Conservation (phyloP, 2,329 filamentous ascomycete genomes). For the Paraconiothyrium brasiliense region DNA sequence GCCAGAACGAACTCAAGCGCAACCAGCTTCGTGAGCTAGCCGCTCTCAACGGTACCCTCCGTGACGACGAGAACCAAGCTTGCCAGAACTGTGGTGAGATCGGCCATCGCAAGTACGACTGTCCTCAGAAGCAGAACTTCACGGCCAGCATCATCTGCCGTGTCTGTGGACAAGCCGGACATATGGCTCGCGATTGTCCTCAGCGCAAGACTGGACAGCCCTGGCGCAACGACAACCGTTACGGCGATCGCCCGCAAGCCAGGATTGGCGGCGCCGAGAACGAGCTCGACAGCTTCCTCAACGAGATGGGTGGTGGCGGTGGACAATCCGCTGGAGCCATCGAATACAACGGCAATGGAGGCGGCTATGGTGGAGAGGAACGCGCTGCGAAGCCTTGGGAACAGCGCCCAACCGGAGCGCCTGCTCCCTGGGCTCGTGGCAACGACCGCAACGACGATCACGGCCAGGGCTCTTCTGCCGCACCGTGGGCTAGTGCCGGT, state of each 20-base stretch:
- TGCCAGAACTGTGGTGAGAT: slow-evolving; percentile 99
- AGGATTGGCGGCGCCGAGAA: slow-evolving; percentile 81
- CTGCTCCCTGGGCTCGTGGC: slow-evolving; percentile 75
- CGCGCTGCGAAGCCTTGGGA: slow-evolving; percentile 85
- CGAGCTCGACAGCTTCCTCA: slow-evolving; percentile 99
- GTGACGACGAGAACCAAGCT: slow-evolving; percentile 98
- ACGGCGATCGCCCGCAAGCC: slow-evolving; percentile 66
- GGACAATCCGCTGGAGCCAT: slow-evolving; percentile 78
- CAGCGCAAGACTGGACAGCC: slow-evolving; percentile 89
- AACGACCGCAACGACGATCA: slow-evolving; percentile 59
- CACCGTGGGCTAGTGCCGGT: slow-evolving; percentile 52
- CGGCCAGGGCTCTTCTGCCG: slow-evolving; percentile 50
- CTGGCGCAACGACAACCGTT: slow-evolving; percentile 82
- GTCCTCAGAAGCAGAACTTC: slow-evolving; percentile 95
- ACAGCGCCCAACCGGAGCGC: slow-evolving; percentile 81
- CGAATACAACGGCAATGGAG: slow-evolving; percentile 54
- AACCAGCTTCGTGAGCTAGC: slow-evolving; percentile 98
- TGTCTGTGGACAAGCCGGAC: slow-evolving; percentile 95
- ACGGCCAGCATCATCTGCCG: slow-evolving; percentile 99
- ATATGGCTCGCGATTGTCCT: slow-evolving; percentile 98
- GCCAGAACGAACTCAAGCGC: slow-evolving; percentile 97
- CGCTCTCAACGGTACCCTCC: slow-evolving; percentile 96
- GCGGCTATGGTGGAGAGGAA: slow-evolving; percentile 57
- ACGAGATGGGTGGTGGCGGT: slow-evolving; percentile 83
- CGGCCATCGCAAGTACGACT: slow-evolving; percentile 98